phyloP scores from a whole-genome alignment of 768 basidiomycete species.

The Hysterangium stoloniferum region DNA sequence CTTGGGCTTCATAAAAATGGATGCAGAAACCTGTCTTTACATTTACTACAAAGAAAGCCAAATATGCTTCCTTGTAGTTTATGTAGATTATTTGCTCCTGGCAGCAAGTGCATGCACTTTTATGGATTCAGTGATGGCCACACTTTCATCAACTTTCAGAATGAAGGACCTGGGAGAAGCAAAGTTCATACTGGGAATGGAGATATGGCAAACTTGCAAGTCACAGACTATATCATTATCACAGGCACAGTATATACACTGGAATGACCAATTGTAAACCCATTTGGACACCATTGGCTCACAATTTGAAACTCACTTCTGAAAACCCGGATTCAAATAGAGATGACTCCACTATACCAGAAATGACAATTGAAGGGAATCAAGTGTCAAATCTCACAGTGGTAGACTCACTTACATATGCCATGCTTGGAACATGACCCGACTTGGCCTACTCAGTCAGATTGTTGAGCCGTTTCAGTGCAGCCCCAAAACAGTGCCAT shows the following conservation, averaged over 20 bases:
- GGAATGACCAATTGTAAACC: conserved; percentile 21
- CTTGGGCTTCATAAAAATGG: conserved; percentile 15
- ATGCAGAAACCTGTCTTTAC: conserved; percentile 21
- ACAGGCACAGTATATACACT: no score
- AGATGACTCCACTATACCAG: neutral
- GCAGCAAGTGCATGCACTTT: neutral
- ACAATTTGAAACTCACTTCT: neutral
- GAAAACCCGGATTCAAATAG: neutral
- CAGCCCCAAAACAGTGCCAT: conserved; percentile 12
- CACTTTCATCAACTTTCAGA: neutral
- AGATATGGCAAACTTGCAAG: no score
- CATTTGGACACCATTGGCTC: conserved; percentile 25
- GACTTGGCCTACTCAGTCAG: conserved; percentile 11
- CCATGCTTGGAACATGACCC: conserved; percentile 14
- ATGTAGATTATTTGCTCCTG: conserved; percentile 23
- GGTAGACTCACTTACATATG: conserved; percentile 25
- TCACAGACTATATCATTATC: no score
- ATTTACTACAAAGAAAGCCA: conserved; percentile 2
- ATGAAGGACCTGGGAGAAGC: neutral
- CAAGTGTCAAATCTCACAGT: neutral
- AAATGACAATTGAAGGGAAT: neutral
- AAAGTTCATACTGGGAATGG: neutral
- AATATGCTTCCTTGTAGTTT: conserved; percentile 19
- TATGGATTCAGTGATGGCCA: neutral
- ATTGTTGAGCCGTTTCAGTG: conserved; percentile 6